Percentiles rank a stretch among this genome's conserved stretches.
These are phyloP conservation scores for Diplodia sapinea DNA, from an alignment of 2,329 filamentous ascomycete genomes.

Conservation along the genomic window DNA sequence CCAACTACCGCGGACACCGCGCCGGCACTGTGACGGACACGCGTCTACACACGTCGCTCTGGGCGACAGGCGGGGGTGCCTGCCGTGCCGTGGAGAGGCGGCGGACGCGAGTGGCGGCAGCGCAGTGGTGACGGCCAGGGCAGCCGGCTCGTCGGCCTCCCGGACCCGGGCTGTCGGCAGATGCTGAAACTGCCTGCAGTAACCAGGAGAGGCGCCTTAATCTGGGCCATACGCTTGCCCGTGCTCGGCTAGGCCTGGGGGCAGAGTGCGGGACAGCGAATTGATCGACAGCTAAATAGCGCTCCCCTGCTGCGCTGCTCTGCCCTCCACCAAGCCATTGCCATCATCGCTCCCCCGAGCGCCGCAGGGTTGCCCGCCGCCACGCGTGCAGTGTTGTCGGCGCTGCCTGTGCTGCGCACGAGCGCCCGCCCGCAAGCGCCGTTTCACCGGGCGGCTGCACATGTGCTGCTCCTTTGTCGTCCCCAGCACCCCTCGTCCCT, in stretches of 20 bases:
- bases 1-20: not conserved
- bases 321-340: not conserved
- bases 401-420: conserved; percentile 14
- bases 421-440: not conserved
- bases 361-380: conserved; percentile 7
- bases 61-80: not conserved
- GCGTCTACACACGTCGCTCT: not conserved
- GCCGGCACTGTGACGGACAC: not conserved
- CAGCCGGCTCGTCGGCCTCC: not conserved
- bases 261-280: conserved; percentile 25
- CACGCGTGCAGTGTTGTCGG: conserved; percentile 3
- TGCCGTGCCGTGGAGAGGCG: not conserved
- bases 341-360: conserved; percentile 6
- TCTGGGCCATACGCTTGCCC: conserved; percentile 16
- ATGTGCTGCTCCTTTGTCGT: conserved; percentile 28
- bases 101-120: not conserved
- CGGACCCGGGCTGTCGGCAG: conserved; percentile 21
- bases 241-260: conserved; percentile 17
- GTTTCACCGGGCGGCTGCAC: conserved; percentile 17
- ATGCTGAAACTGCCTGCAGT: conserved; percentile 23
- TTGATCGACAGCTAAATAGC: conserved; percentile 22
- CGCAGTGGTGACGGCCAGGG: too few relatives aligned
- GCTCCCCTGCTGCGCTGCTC: conserved; percentile 1
- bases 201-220: conserved; percentile 21
- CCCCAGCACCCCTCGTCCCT: conserved; percentile 13